Evolutionary conservation across 768 basidiomycete species (phyloP).

Genomic region (Pholiota molesta): DNA sequence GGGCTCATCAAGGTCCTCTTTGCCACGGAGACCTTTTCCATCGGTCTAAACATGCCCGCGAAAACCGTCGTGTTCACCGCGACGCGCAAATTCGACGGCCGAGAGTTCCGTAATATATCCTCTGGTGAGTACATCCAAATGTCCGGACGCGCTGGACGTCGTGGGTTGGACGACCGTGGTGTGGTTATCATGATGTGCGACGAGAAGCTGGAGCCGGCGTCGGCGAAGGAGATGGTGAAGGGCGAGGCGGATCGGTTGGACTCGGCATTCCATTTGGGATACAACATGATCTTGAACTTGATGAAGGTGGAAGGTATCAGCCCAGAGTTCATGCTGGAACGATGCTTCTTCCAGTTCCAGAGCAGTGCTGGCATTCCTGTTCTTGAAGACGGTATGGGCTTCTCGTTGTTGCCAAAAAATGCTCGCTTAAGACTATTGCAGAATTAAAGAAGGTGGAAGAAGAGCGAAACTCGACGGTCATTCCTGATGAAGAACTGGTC

Average conservation of each 20-base stretch:
- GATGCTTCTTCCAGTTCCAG: constrained; percentile 99
- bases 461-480: constrained; percentile 59
- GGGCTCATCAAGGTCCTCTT: constrained; percentile 98
- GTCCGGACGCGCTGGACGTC: constrained; percentile 96
- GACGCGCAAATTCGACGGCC: constrained; percentile 95
- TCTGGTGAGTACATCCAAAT: constrained; percentile 99
- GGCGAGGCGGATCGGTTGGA: constrained; percentile 96
- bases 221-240: constrained; percentile 97
- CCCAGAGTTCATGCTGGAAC: constrained; percentile 96
- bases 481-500: constrained; percentile 83
- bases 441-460: constrained; percentile 80
- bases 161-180: constrained; percentile 97
- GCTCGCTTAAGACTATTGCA: constrained; percentile 30
- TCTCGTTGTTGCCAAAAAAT: neutral
- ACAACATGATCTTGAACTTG: constrained; percentile 98
- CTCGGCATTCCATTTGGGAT: constrained; percentile 97
- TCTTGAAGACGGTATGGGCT: constrained; percentile 73
- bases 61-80: constrained; percentile 99
- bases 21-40: constrained; percentile 98
- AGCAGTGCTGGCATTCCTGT: constrained; percentile 88
- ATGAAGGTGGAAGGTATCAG: constrained; percentile 99
- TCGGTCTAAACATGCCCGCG: constrained; percentile 98
- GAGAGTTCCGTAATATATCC: constrained; percentile 90
- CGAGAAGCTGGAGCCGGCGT: constrained; percentile 91
- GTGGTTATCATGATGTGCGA: constrained; percentile 99